Evolutionary conservation across 2,329 filamentous ascomycete species (phyloP).

Genomic region (Penicillium polonicum): DNA sequence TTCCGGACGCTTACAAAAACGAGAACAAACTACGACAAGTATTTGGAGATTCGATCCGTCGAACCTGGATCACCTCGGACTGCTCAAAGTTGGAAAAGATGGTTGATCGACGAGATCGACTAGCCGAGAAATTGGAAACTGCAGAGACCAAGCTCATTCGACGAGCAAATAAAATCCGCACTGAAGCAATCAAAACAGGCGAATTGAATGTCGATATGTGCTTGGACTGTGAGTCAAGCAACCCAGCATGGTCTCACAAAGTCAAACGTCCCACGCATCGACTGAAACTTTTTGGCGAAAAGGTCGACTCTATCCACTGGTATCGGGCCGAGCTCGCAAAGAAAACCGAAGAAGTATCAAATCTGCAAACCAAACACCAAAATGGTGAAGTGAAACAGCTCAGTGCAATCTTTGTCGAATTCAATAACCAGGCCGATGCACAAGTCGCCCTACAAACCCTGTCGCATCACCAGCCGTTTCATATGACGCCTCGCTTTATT

Average conservation of each 20-base stretch:
- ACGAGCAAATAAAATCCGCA: slow-evolving; percentile 67
- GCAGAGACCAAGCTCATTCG: slow-evolving; percentile 86
- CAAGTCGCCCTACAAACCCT: slow-evolving; percentile 83
- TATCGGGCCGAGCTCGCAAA: slow-evolving; percentile 71
- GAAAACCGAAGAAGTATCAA: slow-evolving; percentile 67
- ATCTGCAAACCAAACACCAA: slow-evolving; percentile 64
- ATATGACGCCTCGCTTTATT: slow-evolving; percentile 83
- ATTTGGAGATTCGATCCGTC: slow-evolving; percentile 76
- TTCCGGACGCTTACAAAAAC: slow-evolving; percentile 74
- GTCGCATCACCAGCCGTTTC: slow-evolving; percentile 78
- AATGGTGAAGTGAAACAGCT: slow-evolving; percentile 63
- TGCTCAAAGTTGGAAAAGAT: slow-evolving; percentile 73
- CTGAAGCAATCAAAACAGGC: slow-evolving; percentile 55
- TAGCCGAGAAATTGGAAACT: slow-evolving; percentile 74
- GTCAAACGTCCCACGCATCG: slow-evolving; percentile 70
- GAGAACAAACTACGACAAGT: slow-evolving; percentile 71
- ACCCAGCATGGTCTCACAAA: slow-evolving; percentile 29
- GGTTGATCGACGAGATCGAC: slow-evolving; percentile 75
- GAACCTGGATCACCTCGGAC: slow-evolving; percentile 79
- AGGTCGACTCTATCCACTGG: slow-evolving; percentile 89
- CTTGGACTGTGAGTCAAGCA: slow-evolving; percentile 32
- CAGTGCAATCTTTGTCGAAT: slow-evolving; percentile 86
- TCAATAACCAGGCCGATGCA: slow-evolving; percentile 74
- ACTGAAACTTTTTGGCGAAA: slow-evolving; percentile 69
- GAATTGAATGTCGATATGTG: slow-evolving; percentile 22